These are phyloP conservation scores for Suillus spraguei DNA, from an alignment of 768 basidiomycete genomes.

Conservation along the genomic window DNA sequence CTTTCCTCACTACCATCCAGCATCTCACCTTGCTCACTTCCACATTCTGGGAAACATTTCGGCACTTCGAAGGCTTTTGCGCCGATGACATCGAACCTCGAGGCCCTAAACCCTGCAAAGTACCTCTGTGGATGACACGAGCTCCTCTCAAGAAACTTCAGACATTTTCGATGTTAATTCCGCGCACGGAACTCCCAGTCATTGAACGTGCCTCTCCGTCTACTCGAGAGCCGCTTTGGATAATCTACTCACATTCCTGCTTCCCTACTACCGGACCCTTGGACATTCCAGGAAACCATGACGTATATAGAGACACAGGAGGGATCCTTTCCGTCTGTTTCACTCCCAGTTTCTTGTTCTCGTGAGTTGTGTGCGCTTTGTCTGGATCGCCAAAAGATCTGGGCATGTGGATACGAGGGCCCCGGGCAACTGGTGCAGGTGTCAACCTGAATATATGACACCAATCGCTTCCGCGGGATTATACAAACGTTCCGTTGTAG, in stretches of 20 bases:
- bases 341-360: background rate
- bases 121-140: conserved; percentile 24
- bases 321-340: background rate
- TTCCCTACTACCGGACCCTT: background rate
- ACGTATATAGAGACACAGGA: background rate
- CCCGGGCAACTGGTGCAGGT: background rate
- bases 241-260: background rate
- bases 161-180: background rate
- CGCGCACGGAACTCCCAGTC: background rate
- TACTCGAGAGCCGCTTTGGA: background rate
- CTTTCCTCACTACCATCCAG: conserved; percentile 38
- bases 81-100: background rate
- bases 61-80: background rate
- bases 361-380: background rate
- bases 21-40: conserved; percentile 34
- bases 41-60: background rate
- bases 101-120: background rate
- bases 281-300: background rate
- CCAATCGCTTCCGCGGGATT: too few relatives aligned
- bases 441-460: background rate
- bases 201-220: background rate
- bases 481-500: too few relatives aligned
- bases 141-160: conserved; percentile 31
- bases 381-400: background rate
- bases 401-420: background rate